Base-by-base conservation (phyloP, 1,139 yeast genomes). In the Blastobotrys petasosporus region DNA sequence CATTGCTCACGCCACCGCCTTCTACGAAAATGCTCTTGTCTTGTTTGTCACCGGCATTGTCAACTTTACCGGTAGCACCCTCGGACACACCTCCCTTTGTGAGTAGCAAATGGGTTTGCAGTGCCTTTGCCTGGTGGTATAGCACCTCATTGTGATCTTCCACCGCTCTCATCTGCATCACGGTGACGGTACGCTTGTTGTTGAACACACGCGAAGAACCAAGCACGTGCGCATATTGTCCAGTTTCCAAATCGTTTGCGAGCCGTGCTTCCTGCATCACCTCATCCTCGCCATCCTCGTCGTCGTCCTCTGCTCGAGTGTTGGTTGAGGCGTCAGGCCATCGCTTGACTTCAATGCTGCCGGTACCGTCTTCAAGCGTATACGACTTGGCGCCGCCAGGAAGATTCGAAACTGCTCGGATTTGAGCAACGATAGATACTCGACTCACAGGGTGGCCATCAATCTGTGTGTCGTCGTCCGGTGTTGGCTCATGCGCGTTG, bases 291-390 rank as follows among this genome's bases (percentile, higher is more conserved):
- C n/a, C n/a, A n/a, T 58, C 54, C 4, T 46, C 48, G 13, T 45
- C 40, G 12, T 46, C 49, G 6, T 44, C 45, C 25, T 47, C 47
- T 16, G 45, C 49, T 12, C 42, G 51, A n/a, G 7, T 7, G 6
- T 20, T 20, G 25, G 25, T 4, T 7, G 70, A 62, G 4, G 67
- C 53, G 39, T 50, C 41, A 13, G 37, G 39, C 54, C 54, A 85
- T 54, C 76, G 75, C 55, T 85, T 76, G 37, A 85, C 75, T 39
- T 83, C 87, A 17, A 81, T 69, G 3, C 79, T 71, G 0, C 94
- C 95, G 0, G 96, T 84, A 3, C 95, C 95, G 61, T 90, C 97
- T 58, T 87, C 95, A 16, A 87, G 61, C 25, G 81, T 76, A 48
- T 84, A 65, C 8, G 77, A 71, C 16, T 82, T 71, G 0, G 82